phyloP scores from a whole-genome alignment of 1,284 basidiomycete species.

The Fomitopsis schrenkii region DNA sequence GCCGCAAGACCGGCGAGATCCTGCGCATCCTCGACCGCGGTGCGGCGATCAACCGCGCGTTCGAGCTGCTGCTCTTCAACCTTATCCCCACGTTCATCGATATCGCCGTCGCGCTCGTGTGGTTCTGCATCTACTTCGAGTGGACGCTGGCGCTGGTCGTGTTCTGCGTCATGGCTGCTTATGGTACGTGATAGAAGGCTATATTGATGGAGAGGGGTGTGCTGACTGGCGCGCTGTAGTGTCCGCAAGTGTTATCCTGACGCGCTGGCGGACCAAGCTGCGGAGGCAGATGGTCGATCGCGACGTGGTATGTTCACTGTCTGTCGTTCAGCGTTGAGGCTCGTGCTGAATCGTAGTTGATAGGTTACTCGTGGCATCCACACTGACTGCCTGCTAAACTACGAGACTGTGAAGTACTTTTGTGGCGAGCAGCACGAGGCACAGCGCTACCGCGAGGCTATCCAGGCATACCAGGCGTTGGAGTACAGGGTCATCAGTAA shows the following conservation, averaged over 20 bases:
- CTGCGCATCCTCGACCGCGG: constrained; percentile 66
- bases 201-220: background rate
- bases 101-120: constrained; percentile 61
- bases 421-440: constrained; percentile 80
- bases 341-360: background rate
- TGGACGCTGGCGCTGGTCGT: constrained; percentile 70
- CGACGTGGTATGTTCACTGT: constrained; percentile 47
- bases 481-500: constrained; percentile 73
- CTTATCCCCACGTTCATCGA: constrained; percentile 81
- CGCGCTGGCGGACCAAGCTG: constrained; percentile 67
- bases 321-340: background rate
- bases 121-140: constrained; percentile 63
- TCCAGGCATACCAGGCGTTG: constrained; percentile 71
- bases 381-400: constrained; percentile 77
- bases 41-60: constrained; percentile 47
- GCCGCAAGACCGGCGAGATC: constrained; percentile 64
- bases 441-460: constrained; percentile 67
- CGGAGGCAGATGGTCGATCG: constrained; percentile 76
- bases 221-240: constrained; percentile 35
- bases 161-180: constrained; percentile 72
- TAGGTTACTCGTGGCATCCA: constrained; percentile 74
- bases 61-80: constrained; percentile 70
- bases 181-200: constrained; percentile 42
- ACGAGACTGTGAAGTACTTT: constrained; percentile 86
- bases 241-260: constrained; percentile 60